phyloP scores from a whole-genome alignment of 2,329 filamentous ascomycete genomes.

The Zymoseptoria ardabiliae region DNA sequence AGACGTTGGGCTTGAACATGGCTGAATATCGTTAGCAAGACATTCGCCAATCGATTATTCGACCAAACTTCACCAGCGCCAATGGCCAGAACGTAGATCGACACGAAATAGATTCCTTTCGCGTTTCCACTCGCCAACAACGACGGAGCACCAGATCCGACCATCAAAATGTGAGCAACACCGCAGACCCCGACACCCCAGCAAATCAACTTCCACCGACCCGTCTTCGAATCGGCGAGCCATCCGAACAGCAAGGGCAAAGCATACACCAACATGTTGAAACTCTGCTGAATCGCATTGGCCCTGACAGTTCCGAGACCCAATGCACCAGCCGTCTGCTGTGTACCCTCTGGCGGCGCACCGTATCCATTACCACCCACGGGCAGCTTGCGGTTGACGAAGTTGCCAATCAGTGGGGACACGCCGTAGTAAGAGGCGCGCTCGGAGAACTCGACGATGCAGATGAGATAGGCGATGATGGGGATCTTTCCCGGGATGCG shows the following conservation, averaged over 20 bases:
- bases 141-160: constrained; percentile 17
- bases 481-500: constrained; percentile 38
- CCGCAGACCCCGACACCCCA: constrained; percentile 35
- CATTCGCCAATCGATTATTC: constrained; percentile 28
- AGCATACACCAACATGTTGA: constrained; percentile 44
- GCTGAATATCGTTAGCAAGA: constrained; percentile 2
- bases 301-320: constrained; percentile 65
- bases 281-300: constrained; percentile 48
- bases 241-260: constrained; percentile 40
- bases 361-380: constrained; percentile 14
- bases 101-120: constrained; percentile 34
- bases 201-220: constrained; percentile 35
- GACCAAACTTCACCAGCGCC: constrained; percentile 38
- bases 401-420: constrained; percentile 42
- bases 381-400: constrained; percentile 32
- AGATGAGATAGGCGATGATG: constrained; percentile 27
- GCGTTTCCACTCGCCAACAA: constrained; percentile 30
- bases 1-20: constrained; percentile 68
- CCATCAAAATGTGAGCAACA: constrained; percentile 30
- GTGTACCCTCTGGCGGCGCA: constrained; percentile 34
- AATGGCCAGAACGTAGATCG: constrained; percentile 35
- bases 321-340: constrained; percentile 45
- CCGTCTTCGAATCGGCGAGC: constrained; percentile 38
- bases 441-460: constrained; percentile 43
- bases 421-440: constrained; percentile 39